Percentiles rank a stretch among this genome's conserved stretches.
Evolutionary conservation across 371 early-diverging fungal species (phyloP).

Genomic region (Umbelopsis sp.): DNA sequence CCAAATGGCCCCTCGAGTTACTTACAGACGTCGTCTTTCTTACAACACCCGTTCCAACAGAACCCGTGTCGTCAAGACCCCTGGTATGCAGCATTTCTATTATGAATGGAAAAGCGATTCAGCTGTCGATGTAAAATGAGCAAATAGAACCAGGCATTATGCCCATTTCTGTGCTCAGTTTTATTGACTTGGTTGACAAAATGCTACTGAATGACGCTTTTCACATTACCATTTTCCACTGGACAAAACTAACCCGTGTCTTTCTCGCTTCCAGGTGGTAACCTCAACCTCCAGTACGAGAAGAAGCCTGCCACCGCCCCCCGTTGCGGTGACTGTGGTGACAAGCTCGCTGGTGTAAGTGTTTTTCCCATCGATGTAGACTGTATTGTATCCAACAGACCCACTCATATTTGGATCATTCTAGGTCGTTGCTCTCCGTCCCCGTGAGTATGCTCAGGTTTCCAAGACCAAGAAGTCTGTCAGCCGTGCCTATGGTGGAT

Average conservation of each 20-base stretch:
- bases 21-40: conserved; percentile 96
- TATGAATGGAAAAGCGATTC: conserved; percentile 10
- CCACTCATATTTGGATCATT: background rate
- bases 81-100: conserved; percentile 61
- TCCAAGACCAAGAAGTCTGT: conserved; percentile 94
- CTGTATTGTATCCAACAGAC: too few relatives aligned
- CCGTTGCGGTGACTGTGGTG: conserved; percentile 98
- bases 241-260: background rate
- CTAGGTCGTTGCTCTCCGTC: conserved; percentile 91
- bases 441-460: conserved; percentile 86
- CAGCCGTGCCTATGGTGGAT: conserved; percentile 97
- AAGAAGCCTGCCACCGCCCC: conserved; percentile 93
- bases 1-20: conserved; percentile 89
- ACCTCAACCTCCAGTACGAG: conserved; percentile 88
- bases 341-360: conserved; percentile 86
- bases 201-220: too few relatives aligned
- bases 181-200: too few relatives aligned
- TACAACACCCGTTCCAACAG: conserved; percentile 99
- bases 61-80: conserved; percentile 95
- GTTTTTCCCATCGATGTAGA: background rate
- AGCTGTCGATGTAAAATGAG: background rate
- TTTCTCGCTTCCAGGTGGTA: conserved; percentile 69
- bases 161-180: too few relatives aligned
- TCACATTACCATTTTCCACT: background rate
- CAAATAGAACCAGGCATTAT: background rate